Evolutionary conservation across 2,329 filamentous ascomycete genomes (phyloP).

Genomic region (Pseudopyricularia javanii): DNA sequence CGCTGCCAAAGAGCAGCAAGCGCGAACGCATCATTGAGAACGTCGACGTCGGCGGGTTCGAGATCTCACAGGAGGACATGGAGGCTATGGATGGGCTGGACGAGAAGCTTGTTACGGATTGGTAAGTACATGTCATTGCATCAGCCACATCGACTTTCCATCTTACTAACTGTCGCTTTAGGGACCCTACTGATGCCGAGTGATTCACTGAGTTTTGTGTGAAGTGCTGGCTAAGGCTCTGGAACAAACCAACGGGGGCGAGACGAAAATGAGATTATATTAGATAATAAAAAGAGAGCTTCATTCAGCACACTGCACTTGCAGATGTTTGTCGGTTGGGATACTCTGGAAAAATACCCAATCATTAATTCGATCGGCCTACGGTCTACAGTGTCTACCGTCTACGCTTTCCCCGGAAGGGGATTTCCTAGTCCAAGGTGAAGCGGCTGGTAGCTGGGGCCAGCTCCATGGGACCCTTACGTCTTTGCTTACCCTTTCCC

Average conservation of each 20-base stretch:
- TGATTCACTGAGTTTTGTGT: neutral
- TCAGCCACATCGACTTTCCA: neutral
- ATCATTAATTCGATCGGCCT: neutral
- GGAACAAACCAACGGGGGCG: neutral
- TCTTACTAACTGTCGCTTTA: neutral
- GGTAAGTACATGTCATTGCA: conserved; percentile 23
- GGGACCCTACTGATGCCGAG: conserved; percentile 2
- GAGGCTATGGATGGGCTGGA: conserved; percentile 50
- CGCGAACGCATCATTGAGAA: conserved; percentile 54
- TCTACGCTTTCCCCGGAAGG: no score
- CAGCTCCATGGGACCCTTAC: no score
- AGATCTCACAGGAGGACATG: conserved; percentile 53
- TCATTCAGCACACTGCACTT: neutral
- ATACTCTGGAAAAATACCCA: no score
- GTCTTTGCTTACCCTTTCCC: no score
- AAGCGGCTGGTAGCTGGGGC: no score
- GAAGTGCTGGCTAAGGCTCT: neutral
- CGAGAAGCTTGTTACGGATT: conserved; percentile 62
- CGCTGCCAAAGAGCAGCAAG: conserved; percentile 60
- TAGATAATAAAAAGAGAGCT: no score
- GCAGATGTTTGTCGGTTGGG: neutral
- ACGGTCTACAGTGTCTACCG: no score
- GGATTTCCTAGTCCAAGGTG: no score
- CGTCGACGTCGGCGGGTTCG: conserved; percentile 44
- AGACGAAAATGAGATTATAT: neutral